Evolutionary conservation across 495 filamentous ascomycete genomes (phyloP).

Genomic region (Choiromyces venosus): DNA sequence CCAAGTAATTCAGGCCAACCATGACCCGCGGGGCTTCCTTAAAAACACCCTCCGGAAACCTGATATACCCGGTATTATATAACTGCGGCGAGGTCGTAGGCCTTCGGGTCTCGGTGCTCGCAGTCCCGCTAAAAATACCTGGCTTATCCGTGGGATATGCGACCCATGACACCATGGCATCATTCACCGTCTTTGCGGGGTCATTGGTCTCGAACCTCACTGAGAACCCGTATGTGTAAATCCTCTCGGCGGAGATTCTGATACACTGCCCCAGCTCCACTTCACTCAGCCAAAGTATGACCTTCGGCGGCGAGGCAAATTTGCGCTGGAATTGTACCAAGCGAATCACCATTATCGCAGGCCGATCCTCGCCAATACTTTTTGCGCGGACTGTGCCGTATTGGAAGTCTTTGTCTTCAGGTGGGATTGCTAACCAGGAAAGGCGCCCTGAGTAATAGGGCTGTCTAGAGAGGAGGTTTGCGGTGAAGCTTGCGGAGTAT

Average conservation of each 20-base stretch:
- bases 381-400: neutral
- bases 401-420: conserved; percentile 1
- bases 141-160: conserved; percentile 1
- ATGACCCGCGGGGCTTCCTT: neutral
- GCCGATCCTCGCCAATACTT: too few species aligned
- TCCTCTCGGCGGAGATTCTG: too few species aligned
- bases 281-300: conserved; percentile 10
- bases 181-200: too few species aligned
- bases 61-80: conserved; percentile 1
- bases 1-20: conserved; percentile 2
- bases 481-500: too few species aligned
- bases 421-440: conserved; percentile 1
- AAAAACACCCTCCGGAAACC: conserved; percentile 2
- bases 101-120: neutral
- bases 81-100: neutral
- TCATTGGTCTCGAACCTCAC: too few species aligned
- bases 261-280: too few species aligned
- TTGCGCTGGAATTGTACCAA: conserved; percentile 1
- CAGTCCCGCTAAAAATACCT: neutral
- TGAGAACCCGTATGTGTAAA: too few species aligned
- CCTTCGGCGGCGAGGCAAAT: neutral
- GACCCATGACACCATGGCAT: neutral
- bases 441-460: neutral
- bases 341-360: neutral
- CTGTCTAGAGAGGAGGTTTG: too few species aligned